Base-by-base conservation (phyloP, 106 monocot genomes). In the Posidonia australis region DNA sequence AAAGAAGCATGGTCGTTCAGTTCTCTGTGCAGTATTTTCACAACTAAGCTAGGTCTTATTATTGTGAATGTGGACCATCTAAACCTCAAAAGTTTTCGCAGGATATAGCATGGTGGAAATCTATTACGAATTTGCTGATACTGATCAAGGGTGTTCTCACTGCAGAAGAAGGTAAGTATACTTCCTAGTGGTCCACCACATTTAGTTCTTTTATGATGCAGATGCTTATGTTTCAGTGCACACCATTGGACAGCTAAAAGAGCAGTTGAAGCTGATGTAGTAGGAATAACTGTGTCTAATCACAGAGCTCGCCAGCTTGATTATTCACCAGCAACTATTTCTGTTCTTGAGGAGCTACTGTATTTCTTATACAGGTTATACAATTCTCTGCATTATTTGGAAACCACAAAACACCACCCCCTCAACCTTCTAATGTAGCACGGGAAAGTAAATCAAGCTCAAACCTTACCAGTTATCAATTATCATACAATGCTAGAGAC, bases 221-320 rank as follows among this genome's bases (percentile, higher is more conserved):
- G 25, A 5, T 23, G 46, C 3, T 47, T 22, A 5, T 0, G 12
- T 52, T 14, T n/a, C 26, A 28, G 30, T 67, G 46, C 10, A 30
- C 10, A 13, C 26, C 0, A 60, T 29, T 62, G 30, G n/a, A n/a
- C 47, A 71, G 71, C 71, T 28, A 32, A 49, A 11, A 22, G 62
- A 27, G 27, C 71, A 22, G 51, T 71, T 27, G 59, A 92, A 48
- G 47, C 54, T 47, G 92, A 88, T 24, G 80, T 67, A 64, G 80
- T 84, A 23, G 87, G 87, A 31, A 82, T 92, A 46, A 69, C 88
- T 45, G 92, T 92, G 29, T 92, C 92, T 52, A 92, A 92, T 32
- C 91, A 92, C 55, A 87, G 86, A 54, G 86, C 67, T 18, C 86
- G 86, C 21, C 91, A 92, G 72, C 79, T 92, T 46, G 91, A 92